Evolutionary conservation across 2,329 filamentous ascomycete genomes (phyloP), one percentile per base, ranked within the genome.

Genomic region (Fusarium gaditjirri): DNA sequence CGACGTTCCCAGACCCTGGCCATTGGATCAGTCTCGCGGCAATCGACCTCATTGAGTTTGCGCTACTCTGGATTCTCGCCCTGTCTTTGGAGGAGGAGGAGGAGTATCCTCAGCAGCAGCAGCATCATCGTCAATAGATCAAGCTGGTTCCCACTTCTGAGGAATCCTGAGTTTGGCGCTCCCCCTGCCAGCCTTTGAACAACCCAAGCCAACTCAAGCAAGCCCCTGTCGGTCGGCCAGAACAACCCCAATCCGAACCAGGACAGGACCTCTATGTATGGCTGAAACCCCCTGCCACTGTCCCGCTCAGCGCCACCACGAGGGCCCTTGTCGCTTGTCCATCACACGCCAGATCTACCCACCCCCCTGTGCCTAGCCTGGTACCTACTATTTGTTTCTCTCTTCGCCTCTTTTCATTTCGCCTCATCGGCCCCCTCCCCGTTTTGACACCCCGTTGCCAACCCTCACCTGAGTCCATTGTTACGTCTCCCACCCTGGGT

Each of bases 261-360:
- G 52, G 64, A 73, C 64, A 70, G 49, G 53, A 62, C 65, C 56
- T 66, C 52, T 68, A 55, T 43, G 55, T 63, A 72, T 47, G 61
- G 60, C 64, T 69, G 65, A 65, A 60, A 35, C 65, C 70, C 70
- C 71, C 73, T 71, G 70, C 76, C 49, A 75, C 65, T 74, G 72
- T 78, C 76, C 76, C 75, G 76, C 74, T 69, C 74, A 76, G 75
- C 78, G 78, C 79, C 79, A 80, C 79, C 79, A 80, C 79, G 79
- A 79, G 77, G 78, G 75, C 61, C 69, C 69, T 69, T 76, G 69
- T 71, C 75, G 73, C 67, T 71, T 75, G 69, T 72, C 73, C 74
- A 77, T 78, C 78, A 73, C 73, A 73, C 71, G 65, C 78, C 77
- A 80, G 79, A 80, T 80, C 79, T 80, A 73, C 66, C 71, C 74